phyloP scores from a whole-genome alignment of 2,329 filamentous ascomycete genomes.

The Cladorrhinum sp. region DNA sequence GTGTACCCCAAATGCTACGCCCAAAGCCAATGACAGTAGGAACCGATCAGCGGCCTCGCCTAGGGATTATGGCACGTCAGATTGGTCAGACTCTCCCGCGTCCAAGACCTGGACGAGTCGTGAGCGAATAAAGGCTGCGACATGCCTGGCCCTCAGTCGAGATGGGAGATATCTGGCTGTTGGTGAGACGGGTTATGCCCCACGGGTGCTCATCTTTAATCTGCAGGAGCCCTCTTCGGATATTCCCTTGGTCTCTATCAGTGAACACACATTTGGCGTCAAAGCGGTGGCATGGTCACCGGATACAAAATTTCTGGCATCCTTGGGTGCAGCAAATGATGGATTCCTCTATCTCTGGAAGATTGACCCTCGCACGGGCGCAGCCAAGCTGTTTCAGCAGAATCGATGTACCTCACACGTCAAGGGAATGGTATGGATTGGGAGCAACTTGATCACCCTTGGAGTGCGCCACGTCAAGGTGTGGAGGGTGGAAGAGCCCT shows the following conservation, averaged over 20 bases:
- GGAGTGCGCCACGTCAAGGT: conserved; percentile 91
- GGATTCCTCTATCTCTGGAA: conserved; percentile 92
- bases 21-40: conserved; percentile 62
- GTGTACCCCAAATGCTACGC: conserved; percentile 51
- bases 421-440: conserved; percentile 87
- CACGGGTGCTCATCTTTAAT: conserved; percentile 85
- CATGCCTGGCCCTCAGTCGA: conserved; percentile 81
- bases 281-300: conserved; percentile 85
- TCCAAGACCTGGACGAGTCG: conserved; percentile 81
- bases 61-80: conserved; percentile 46
- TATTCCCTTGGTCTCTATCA: conserved; percentile 76
- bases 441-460: conserved; percentile 76
- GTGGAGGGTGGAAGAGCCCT: conserved; percentile 76
- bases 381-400: conserved; percentile 75
- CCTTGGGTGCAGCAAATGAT: conserved; percentile 84
- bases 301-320: conserved; percentile 82
- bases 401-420: conserved; percentile 88
- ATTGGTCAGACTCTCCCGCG: conserved; percentile 60
- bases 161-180: conserved; percentile 87
- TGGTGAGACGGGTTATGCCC: conserved; percentile 92
- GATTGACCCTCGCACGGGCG: conserved; percentile 76
- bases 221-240: conserved; percentile 78
- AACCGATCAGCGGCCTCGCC: conserved; percentile 49
- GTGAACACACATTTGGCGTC: conserved; percentile 88
- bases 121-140: conserved; percentile 91